Evolutionary conservation across 441 rosid species (phyloP), one percentile per base, ranked within the genome.

Genomic region (Croton laevigatus): DNA sequence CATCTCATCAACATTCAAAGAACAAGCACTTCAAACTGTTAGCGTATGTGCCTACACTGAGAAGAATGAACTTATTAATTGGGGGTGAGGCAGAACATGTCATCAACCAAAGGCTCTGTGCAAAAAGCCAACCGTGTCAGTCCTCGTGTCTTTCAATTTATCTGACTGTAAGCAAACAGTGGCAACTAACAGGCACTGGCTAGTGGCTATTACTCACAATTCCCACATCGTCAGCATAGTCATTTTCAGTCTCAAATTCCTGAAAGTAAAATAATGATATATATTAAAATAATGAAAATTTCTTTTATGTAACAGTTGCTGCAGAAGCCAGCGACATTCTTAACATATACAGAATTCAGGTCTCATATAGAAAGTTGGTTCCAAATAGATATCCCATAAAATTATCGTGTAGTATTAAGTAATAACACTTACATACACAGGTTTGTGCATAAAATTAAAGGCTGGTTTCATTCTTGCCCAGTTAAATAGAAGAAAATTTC

Each of bases 211-310:
- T 66, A 62, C 51, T 38, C 42, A 27, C 32, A 53, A 74, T 61
- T 22, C 74, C 70, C 65, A 40, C 68, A 72, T 64, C 61, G 67
- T 32, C 68, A 55, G 45, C 63, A 61, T 44, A 34, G 66, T 36
- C 10, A 53, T 59, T 58, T 62, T 53, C 72, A 71, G 72, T 46
- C 81, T 71, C 67, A 13, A 27, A 67, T 67, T 75, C 85, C 81
- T 79, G 80, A 62, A 76, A 73, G 74, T 23, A 58, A 53, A 66
- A 60, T 63, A 61, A 62, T 60, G 2, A 57, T 63, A 58, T 52
- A 59, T 53, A 45, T 58, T 16, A 19, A 49, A 19, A 54, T 7
- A 44, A 64, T 27, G 54, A 46, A 37, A 64, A 23, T n/a, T n/a
- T 17, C 53, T 49, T 49, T 49, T n/a, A 23, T 45, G 6, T 6